A percentile compares a stretch with the other conserved stretches of the same genome.
These are phyloP conservation scores for Wickerhamiella infanticola DNA, from an alignment of 1,139 yeast species.

Conservation along the genomic window DNA sequence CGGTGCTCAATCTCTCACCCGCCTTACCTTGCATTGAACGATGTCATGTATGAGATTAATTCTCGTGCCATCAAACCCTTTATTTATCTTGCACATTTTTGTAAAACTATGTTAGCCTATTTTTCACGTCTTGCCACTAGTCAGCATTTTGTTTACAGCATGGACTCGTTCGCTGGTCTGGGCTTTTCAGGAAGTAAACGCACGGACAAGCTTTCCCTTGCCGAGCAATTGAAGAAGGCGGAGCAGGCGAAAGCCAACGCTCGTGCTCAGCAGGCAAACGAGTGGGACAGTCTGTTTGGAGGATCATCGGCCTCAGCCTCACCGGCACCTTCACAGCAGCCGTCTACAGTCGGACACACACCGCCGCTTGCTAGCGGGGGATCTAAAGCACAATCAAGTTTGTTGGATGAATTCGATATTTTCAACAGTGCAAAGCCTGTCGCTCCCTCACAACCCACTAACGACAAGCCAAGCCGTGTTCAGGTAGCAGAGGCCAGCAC, in stretches of 20 bases:
- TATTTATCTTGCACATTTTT: no score
- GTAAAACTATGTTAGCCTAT: no score
- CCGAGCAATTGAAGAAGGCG: slow-evolving; percentile 14
- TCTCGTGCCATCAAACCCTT: no score
- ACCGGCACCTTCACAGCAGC: not conserved
- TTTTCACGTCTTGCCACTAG: no score
- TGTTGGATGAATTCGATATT: slow-evolving; percentile 8
- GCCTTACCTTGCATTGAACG: no score
- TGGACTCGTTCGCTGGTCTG: slow-evolving; percentile 19
- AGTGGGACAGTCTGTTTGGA: slow-evolving; percentile 7
- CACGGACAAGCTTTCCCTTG: slow-evolving; percentile 15
- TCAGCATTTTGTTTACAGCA: not conserved
- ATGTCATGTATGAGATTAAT: no score
- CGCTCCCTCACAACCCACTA: not conserved
- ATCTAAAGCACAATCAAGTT: not conserved
- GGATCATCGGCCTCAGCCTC: not conserved
- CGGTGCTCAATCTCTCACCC: no score
- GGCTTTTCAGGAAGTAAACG: slow-evolving; percentile 14
- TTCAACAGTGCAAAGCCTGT: slow-evolving; percentile 6
- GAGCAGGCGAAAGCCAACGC: slow-evolving; percentile 4
- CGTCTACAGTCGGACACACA: not conserved
- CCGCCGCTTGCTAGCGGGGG: not conserved
- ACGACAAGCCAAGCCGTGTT: slow-evolving; percentile 2
- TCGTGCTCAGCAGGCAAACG: not conserved
- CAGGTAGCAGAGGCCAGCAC: not conserved